phyloP scores from a whole-genome alignment of 2,329 filamentous ascomycete genomes.

The Coniochaeta sp. region DNA sequence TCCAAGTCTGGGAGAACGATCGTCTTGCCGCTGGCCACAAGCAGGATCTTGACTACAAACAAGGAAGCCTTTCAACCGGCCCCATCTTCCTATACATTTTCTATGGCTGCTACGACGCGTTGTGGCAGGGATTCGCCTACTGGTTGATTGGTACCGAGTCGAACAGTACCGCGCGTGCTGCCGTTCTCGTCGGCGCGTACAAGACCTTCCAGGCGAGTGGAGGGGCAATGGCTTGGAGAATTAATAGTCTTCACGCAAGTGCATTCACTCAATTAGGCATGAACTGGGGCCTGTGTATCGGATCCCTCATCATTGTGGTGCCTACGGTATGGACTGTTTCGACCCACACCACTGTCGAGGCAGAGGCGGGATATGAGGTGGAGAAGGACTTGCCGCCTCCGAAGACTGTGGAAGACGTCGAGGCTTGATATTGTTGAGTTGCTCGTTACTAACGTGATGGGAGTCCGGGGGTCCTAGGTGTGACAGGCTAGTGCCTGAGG shows the following conservation, averaged over 20 bases:
- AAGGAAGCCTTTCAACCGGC: conserved; percentile 43
- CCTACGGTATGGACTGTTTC: conserved; percentile 32
- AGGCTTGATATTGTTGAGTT: neutral
- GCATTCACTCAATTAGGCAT: conserved; percentile 34
- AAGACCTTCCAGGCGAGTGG: conserved; percentile 34
- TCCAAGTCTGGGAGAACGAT: conserved; percentile 49
- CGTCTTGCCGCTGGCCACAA: conserved; percentile 28
- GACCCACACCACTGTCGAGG: conserved; percentile 15
- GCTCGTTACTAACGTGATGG: no score
- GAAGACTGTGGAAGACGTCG: neutral
- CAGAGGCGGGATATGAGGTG: conserved; percentile 14
- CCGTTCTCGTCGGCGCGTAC: conserved; percentile 37
- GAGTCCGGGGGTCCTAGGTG: no score
- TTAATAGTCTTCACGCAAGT: conserved; percentile 27
- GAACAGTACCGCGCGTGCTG: conserved; percentile 30
- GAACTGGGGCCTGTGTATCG: conserved; percentile 38
- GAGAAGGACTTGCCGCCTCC: neutral
- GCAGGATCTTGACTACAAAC: conserved; percentile 38
- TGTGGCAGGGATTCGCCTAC: conserved; percentile 60
- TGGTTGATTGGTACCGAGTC: conserved; percentile 45
- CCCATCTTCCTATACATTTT: conserved; percentile 65
- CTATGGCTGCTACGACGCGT: conserved; percentile 60
- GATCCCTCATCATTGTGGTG: conserved; percentile 30
- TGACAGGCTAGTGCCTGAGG: no score
- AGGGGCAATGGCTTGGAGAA: conserved; percentile 36